A percentile compares a stretch with the other conserved stretches of the same genome.
These are phyloP conservation scores for Shiraia bambusicola DNA, from an alignment of 2,329 filamentous ascomycete species.

Conservation along the genomic window DNA sequence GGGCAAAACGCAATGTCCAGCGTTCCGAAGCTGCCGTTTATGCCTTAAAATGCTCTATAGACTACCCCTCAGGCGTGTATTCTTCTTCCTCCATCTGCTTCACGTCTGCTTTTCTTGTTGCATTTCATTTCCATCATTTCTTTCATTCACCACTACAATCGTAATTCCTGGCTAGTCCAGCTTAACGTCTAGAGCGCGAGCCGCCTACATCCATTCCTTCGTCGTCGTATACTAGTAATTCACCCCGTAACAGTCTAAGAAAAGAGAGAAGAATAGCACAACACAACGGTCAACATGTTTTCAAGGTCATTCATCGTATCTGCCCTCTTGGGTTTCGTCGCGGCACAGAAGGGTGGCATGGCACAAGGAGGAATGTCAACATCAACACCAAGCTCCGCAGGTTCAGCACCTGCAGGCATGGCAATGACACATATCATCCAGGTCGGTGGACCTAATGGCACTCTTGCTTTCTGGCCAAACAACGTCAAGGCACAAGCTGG, in stretches of 20 bases:
- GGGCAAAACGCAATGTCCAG: slow-evolving; percentile 28
- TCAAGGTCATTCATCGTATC: slow-evolving; percentile 34
- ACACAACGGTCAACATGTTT: slow-evolving; percentile 34
- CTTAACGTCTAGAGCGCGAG: slow-evolving; percentile 39
- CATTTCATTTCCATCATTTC: slow-evolving; percentile 35
- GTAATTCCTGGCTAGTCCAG: slow-evolving; percentile 45
- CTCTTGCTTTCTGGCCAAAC: slow-evolving; percentile 65
- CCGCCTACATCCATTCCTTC: slow-evolving; percentile 35
- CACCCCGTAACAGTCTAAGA: slow-evolving; percentile 20
- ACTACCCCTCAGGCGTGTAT: slow-evolving; percentile 38
- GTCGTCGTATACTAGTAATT: slow-evolving; percentile 30
- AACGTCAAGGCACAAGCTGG: slow-evolving; percentile 65
- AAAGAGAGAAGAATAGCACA: slow-evolving; percentile 9
- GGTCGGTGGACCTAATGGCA: slow-evolving; percentile 58
- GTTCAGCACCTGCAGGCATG: slow-evolving; percentile 14
- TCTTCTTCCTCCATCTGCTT: slow-evolving; percentile 29
- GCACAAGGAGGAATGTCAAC: slow-evolving; percentile 10
- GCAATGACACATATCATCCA: slow-evolving; percentile 60
- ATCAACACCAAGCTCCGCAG: slow-evolving; percentile 6
- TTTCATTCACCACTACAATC: slow-evolving; percentile 24
- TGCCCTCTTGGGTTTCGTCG: slow-evolving; percentile 33
- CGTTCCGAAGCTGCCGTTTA: slow-evolving; percentile 27
- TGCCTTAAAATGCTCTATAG: slow-evolving; percentile 42
- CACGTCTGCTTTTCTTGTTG: slow-evolving; percentile 28
- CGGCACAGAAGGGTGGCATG: too few relatives aligned